Evolutionary conservation across 192 early-diverging fungal species (phyloP), one percentile per base, ranked within the genome.

Genomic region (Coemansia sp.): DNA sequence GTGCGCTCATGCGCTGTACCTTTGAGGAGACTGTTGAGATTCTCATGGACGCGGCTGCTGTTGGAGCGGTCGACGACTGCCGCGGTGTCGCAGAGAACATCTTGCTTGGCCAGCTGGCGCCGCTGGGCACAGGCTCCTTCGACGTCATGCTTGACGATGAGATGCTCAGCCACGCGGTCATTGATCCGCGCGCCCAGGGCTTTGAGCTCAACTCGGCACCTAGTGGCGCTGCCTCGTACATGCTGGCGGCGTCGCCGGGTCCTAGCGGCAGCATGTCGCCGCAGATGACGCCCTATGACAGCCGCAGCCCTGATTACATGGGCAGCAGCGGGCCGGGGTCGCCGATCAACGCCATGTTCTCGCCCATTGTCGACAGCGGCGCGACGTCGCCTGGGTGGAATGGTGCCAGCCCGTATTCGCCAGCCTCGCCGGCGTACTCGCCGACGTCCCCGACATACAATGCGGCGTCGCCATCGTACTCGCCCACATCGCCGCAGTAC

Each of bases 1-100:
- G 93, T 38, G 93, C 90, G 9, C 73, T 99, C 39, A 92, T 95
- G 80, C 84, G 94, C 30, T 90, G 89, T 49, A 94, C 96, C 9
- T 99, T 99, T 47, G 96, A 99, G 77, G 96, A 99, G 78, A 97
- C 96, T 0, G 96, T 99, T 0, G 96, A 99, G 77, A 87, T 97
- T 67, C 81, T 99, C 55, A 88, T 99, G 81, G 93, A 97, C 27
- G 92, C 94, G 4, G 93, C 96, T 4, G 84, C 87, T 30, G 82
- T 83, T 17, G 96, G 93, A 50, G 89, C 94, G 59, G 26, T 92
- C 38, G 96, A 99, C 71, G 90, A 93, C 67, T 97, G 94, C 67
- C 83, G 84, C 59, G 96, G 96, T 41, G 96, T 99, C 27, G 91
- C 93, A 3, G 96, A 97, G 66, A 95, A 93, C 72, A 95, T 99